Conservation (phyloP, 768 basidiomycete species). For the Agrocybe praecox region DNA sequence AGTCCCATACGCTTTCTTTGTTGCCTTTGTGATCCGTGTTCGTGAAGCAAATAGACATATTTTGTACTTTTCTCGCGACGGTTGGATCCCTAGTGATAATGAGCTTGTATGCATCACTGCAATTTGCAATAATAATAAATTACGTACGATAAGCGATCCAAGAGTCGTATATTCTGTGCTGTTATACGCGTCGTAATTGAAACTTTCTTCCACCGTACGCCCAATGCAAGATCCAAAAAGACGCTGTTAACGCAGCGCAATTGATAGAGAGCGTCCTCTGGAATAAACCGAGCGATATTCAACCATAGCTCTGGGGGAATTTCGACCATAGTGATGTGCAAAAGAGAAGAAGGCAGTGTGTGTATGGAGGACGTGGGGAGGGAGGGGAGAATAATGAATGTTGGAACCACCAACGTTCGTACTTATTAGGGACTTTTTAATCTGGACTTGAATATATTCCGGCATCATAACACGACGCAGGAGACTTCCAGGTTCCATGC, state of each 20-base stretch:
- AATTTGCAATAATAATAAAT: not conserved
- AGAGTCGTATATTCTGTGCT: constrained; percentile 1
- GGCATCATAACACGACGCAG: not conserved
- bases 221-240: constrained; percentile 25
- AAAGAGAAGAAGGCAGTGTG: not conserved
- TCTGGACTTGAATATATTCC: not conserved
- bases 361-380: not conserved
- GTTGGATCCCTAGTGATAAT: constrained; percentile 13
- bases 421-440: not conserved
- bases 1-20: not conserved
- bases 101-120: not conserved
- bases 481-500: not conserved
- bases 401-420: not conserved
- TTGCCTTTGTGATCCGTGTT: not conserved
- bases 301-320: constrained; percentile 26
- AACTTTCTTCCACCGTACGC: constrained; percentile 14
- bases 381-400: not conserved
- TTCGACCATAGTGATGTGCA: constrained; percentile 5
- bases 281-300: constrained; percentile 20
- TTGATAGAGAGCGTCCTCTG: constrained; percentile 12
- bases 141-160: constrained; percentile 14
- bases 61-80: constrained; percentile 5
- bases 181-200: constrained; percentile 7
- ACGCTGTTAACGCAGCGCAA: constrained; percentile 20
- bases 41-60: constrained; percentile 1